Evolutionary conservation across 306 rosid genomes (phyloP), one percentile per base, ranked within the genome.

Genomic region (Urtica urens): DNA sequence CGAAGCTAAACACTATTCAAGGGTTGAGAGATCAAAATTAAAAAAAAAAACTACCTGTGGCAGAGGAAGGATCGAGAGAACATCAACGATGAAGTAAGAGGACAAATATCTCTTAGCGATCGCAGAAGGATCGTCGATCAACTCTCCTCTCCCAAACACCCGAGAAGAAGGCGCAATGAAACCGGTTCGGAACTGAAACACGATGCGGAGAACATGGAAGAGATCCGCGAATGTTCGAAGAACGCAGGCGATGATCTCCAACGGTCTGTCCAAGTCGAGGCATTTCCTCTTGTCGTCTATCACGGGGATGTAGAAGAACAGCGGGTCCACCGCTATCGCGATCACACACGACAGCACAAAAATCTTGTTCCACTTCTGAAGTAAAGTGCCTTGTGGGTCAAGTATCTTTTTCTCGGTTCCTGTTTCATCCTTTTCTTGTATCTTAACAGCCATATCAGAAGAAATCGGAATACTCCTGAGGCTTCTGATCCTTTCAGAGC

Each of bases 301-400:
- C 51, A 35, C 65, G 38, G 87, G 76, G 23, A 81, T 61, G 68
- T 92, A 92, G 42, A 92, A 72, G 71, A 92, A 92, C 46, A 92
- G 49, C 0, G 96, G 94, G 60, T 92, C 99, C 60, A 90, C 54
- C 15, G 93, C 72, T 31, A 82, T 75, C 28, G 99, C 87, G 57
- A 82, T 26, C 9, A 85, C 78, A 71, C 87, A 77, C 8, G 93
- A 67, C 49, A 77, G 46, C 24, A 81, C 87, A 71, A 85, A 82
- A 53, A 85, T 69, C 60, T 78, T 92, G 64, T 92, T 92, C 96
- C 99, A 85, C 41, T 27, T 59, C 66, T 82, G 96, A 73, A 92
- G 94, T 18, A 74, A 44, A 48, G 76, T 20, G 20, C 78, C 90
- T 34, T 85, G 99, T 34, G 99, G 96, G 62, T 92, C 78, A 49